phyloP scores from a whole-genome alignment of 495 filamentous ascomycete species.

The Aspergillus baeticus region DNA sequence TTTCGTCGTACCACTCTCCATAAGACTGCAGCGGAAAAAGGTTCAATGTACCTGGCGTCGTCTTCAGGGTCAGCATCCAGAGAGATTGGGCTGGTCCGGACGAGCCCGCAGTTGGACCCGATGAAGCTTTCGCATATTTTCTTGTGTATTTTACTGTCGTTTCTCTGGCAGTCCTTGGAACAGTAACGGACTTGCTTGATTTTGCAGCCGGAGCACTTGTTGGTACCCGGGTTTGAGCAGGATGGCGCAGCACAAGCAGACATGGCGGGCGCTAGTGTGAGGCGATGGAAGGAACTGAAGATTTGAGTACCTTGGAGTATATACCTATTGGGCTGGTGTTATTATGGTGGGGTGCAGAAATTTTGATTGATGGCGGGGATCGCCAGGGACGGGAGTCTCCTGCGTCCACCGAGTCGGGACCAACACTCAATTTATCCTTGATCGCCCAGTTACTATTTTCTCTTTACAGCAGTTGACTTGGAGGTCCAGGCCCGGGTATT shows the following conservation, averaged over 20 bases:
- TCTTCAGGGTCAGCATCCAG: background rate
- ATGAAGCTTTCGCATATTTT: background rate
- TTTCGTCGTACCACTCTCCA: slow-evolving; percentile 1
- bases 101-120: slow-evolving; percentile 10
- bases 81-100: background rate
- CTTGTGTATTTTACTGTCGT: background rate
- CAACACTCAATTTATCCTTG: no score
- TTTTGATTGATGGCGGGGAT: no score
- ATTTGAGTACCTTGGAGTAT: background rate
- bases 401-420: no score
- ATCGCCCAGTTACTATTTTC: no score
- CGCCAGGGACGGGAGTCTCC: no score
- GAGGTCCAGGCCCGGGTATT: no score
- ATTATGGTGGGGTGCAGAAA: no score
- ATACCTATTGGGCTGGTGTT: background rate
- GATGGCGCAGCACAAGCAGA: background rate
- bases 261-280: background rate
- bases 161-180: slow-evolving; percentile 3
- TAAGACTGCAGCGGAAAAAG: background rate
- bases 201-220: slow-evolving; percentile 4
- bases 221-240: slow-evolving; percentile 1
- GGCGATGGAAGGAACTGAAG: background rate
- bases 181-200: background rate
- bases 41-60: slow-evolving; percentile 12
- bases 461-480: no score